Evolutionary conservation across 331 rosid genomes (phyloP), one percentile per base, ranked within the genome.

Genomic region (Telfairia occidentalis): DNA sequence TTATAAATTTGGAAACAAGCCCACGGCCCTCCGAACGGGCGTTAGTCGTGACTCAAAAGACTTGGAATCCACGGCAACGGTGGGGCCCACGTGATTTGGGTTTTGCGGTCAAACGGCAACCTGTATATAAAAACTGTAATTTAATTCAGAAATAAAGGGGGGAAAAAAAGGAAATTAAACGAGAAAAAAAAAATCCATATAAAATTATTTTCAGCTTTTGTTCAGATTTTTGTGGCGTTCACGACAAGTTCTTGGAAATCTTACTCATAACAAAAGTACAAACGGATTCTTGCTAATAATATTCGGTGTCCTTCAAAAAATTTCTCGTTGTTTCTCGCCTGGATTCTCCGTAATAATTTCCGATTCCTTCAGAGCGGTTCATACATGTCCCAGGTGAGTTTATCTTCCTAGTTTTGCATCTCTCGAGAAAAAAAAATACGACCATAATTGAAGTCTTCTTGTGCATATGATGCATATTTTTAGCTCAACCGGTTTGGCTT

Each of bases 211-310:
- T 43, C 55, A 69, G 53, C 74, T 69, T 69, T 69, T 69, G 35
- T 52, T 53, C 29, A 73, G 43, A 5, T 64, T 78, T 83, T 78
- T 87, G 86, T 89, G 88, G 88, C 92, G 88, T 90, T 66, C 40
- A 85, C 90, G 96, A 87, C 60, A 86, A 90, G 98, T 81, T 42
- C 65, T 83, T 80, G 76, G 23, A 77, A 76, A 75, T 67, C 78
- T 80, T 67, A 2, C 71, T 55, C 83, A 5, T 78, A 67, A 79
- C 80, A 38, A 48, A 78, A 69, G 52, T 15, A 59, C 71, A 76
- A 63, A 71, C 61, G 34, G 66, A 73, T 69, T 78, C 69, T 82
- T 26, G 28, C 55, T 46, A 16, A 24, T 4, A 9, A 48, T 37
- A 78, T 83, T 76, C 78, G 74, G 18, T 73, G 66, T n/a, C 30